A percentile compares a stretch with the other conserved stretches of the same genome.
phyloP scores from a whole-genome alignment of 1,139 yeast genomes.

The Saccharomyces hybrid region DNA sequence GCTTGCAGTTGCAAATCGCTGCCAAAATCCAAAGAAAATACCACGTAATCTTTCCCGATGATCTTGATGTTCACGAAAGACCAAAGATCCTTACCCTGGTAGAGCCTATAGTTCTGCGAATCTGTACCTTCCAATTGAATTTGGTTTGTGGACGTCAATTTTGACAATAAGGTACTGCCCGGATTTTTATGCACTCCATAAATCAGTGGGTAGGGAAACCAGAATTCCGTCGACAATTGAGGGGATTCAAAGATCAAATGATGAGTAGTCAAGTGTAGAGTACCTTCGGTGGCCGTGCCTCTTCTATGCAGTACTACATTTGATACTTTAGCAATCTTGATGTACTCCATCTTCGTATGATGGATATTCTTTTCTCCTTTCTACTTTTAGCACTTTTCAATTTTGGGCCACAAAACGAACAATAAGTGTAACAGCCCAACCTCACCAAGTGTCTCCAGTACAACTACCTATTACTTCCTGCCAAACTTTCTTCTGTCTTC shows the following conservation, averaged over 20 bases:
- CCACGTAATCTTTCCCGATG: constrained; percentile 83
- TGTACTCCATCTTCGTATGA: constrained; percentile 42
- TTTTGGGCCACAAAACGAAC: neutral
- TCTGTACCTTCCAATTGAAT: neutral
- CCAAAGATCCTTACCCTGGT: constrained; percentile 38
- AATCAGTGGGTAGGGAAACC: constrained; percentile 91
- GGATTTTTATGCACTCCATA: constrained; percentile 53
- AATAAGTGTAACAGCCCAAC: neutral
- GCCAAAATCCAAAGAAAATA: constrained; percentile 65
- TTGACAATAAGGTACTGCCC: constrained; percentile 33
- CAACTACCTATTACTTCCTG: neutral
- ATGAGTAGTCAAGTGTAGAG: constrained; percentile 71
- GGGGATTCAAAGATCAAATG: constrained; percentile 68
- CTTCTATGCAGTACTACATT: constrained; percentile 63
- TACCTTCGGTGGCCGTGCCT: constrained; percentile 61
- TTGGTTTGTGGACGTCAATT: constrained; percentile 3
- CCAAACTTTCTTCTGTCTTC: neutral
- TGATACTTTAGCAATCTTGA: constrained; percentile 54
- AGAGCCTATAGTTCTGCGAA: constrained; percentile 7
- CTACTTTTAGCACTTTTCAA: neutral
- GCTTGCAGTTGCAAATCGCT: constrained; percentile 45
- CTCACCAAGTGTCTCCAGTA: neutral
- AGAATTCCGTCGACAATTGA: constrained; percentile 54
- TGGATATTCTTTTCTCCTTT: neutral
- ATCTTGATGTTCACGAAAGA: constrained; percentile 53